Evolutionary conservation across 805 yeast genomes (phyloP), one percentile per base, ranked within the genome.

Genomic region (Wickerhamomyces canadensis): DNA sequence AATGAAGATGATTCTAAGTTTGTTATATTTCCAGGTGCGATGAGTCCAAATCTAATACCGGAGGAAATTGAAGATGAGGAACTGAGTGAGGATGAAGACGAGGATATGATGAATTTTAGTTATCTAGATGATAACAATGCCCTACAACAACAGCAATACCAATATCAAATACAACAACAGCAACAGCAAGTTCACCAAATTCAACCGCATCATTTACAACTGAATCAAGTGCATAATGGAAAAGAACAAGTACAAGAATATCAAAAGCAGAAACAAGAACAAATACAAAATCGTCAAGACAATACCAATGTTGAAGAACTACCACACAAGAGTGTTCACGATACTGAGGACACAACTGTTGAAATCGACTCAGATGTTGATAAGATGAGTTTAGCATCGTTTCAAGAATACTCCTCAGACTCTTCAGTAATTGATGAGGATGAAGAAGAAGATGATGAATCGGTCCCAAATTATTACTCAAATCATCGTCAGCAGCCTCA

Each of bases 291-390:
- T 7, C 23, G 7, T 10, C 23, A 21, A 21, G 23, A 21, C 23
- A 7, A 7, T 7, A 21, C 16, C 17, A 27, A 27, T 27, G 27
- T 6, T 24, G 11, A 24, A 11, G 13, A 11, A 24, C 11, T 6
- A 24, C 11, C n/a, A 6, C 6, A 15, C 16, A 10, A n/a, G n/a
- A n/a, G n/a, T n/a, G n/a, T n/a, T n/a, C 17, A 27, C 9, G 22
- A 25, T 4, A 24, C 33, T 27, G 42, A 40, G 12, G 39, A 34
- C 23, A 52, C 48, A 28, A 44, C 48, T 7, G 46, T 48, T 12
- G 65, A 63, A 32, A 60, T 61, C 30, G 65, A 64, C 36, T 65
- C 62, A 6, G 72, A 68, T 39, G 65, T 65, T 33, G 68, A 68
- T 28, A 71, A 67, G 37, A 68, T 61, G 51, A 67, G 65, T 30